Conservation (phyloP, 768 basidiomycete species). For the Infundibulicybe gibba region DNA sequence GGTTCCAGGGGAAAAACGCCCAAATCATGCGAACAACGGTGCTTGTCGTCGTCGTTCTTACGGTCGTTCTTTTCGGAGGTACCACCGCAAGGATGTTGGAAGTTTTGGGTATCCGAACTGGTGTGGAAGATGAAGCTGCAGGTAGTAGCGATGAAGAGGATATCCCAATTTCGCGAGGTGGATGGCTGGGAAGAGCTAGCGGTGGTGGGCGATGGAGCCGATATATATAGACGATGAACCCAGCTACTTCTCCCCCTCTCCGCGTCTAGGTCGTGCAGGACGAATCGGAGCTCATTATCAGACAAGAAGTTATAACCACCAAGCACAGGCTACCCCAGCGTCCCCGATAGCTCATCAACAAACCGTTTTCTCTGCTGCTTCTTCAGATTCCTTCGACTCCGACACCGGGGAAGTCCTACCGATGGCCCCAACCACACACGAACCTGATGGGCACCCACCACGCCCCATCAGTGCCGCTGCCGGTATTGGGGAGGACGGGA, state of each 20-base stretch:
- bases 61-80: conserved; percentile 92
- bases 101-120: conserved; percentile 91
- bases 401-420: conserved; percentile 76
- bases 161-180: conserved; percentile 18
- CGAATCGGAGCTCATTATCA: conserved; percentile 58
- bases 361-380: conserved; percentile 61
- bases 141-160: conserved; percentile 54
- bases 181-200: conserved; percentile 23
- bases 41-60: conserved; percentile 91
- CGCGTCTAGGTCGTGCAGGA: conserved; percentile 22
- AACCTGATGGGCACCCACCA: conserved; percentile 21
- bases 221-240: conserved; percentile 39
- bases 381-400: conserved; percentile 76
- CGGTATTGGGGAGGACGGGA: conserved; percentile 65
- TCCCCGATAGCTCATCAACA: conserved; percentile 4
- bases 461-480: conserved; percentile 13
- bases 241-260: conserved; percentile 26
- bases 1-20: conserved; percentile 92
- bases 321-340: conserved; percentile 26
- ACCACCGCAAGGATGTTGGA: conserved; percentile 98
- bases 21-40: conserved; percentile 91
- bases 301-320: conserved; percentile 59
- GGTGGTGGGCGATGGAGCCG: conserved; percentile 35
- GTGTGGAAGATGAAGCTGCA: conserved; percentile 89
- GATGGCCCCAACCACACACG: conserved; percentile 51